phyloP scores from a whole-genome alignment of 2,329 filamentous ascomycete genomes.

The Venturia pyrina region DNA sequence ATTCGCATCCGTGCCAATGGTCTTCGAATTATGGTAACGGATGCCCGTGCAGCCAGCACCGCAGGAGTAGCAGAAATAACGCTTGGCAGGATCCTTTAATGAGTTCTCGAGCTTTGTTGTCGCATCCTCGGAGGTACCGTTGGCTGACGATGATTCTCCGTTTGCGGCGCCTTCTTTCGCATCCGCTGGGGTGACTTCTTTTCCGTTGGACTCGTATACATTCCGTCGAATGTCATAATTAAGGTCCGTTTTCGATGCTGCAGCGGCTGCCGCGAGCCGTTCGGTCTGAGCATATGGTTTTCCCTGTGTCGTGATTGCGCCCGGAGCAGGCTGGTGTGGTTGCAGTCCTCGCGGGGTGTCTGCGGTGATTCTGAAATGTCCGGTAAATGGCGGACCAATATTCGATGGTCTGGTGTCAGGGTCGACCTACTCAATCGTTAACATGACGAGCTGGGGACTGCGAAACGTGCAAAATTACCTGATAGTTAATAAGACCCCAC shows the following conservation, averaged over 20 bases:
- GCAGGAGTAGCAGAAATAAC: slow-evolving; percentile 78
- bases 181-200: slow-evolving; percentile 65
- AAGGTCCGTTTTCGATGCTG: slow-evolving; percentile 64
- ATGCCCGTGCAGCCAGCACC: slow-evolving; percentile 76
- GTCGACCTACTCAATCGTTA: slow-evolving; percentile 58
- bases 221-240: slow-evolving; percentile 92
- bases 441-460: background rate
- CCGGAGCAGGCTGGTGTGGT: slow-evolving; percentile 84
- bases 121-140: slow-evolving; percentile 53
- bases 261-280: slow-evolving; percentile 52
- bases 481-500: slow-evolving; percentile 98
- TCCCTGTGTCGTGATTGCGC: slow-evolving; percentile 51
- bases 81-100: slow-evolving; percentile 53
- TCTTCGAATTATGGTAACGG: slow-evolving; percentile 61
- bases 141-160: slow-evolving; percentile 55
- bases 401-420: slow-evolving; percentile 90
- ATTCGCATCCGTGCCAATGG: slow-evolving; percentile 43
- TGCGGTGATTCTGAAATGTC: slow-evolving; percentile 91
- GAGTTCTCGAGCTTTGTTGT: slow-evolving; percentile 53
- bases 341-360: slow-evolving; percentile 93
- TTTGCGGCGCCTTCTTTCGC: slow-evolving; percentile 43
- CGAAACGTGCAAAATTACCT: slow-evolving; percentile 47
- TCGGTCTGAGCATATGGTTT: slow-evolving; percentile 62
- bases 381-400: slow-evolving; percentile 92
- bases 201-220: slow-evolving; percentile 86